phyloP scores from a whole-genome alignment of 108 stramenopile species.

The Phaeodactylum tricornutum region DNA sequence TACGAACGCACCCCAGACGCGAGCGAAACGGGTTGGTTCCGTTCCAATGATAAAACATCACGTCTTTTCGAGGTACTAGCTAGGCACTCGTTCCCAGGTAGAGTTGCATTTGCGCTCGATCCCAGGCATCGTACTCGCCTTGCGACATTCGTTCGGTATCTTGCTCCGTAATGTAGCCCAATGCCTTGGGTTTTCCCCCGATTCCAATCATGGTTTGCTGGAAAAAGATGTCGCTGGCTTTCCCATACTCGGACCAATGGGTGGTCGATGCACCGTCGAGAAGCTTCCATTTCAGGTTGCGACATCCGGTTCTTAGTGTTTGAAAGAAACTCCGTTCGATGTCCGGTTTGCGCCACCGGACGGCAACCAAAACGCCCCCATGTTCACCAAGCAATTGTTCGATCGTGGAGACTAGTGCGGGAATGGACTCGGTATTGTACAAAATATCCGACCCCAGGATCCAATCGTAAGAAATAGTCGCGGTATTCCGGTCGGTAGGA shows the following conservation, averaged over 20 bases:
- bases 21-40: no score
- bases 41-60: no score
- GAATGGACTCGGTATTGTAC: slow-evolving; percentile 51
- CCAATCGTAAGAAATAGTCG: slow-evolving; percentile 33
- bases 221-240: slow-evolving; percentile 24
- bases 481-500: slow-evolving; percentile 6
- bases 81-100: no score
- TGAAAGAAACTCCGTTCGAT: slow-evolving; percentile 58
- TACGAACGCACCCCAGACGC: no score
- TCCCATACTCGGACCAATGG: background rate
- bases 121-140: slow-evolving; percentile 46
- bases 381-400: slow-evolving; percentile 20
- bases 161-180: slow-evolving; percentile 39
- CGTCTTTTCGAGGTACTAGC: no score
- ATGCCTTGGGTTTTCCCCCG: slow-evolving; percentile 15
- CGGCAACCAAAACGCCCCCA: slow-evolving; percentile 20
- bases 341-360: slow-evolving; percentile 69
- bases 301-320: background rate
- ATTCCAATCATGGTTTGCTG: slow-evolving; percentile 29
- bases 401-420: slow-evolving; percentile 43
- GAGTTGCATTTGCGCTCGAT: slow-evolving; percentile 52
- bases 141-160: slow-evolving; percentile 29
- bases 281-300: slow-evolving; percentile 2
- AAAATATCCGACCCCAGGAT: slow-evolving; percentile 66
- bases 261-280: background rate